Base-by-base conservation (phyloP, 352 stramenopile species). In the Phytophthora macrochlamydospora region DNA sequence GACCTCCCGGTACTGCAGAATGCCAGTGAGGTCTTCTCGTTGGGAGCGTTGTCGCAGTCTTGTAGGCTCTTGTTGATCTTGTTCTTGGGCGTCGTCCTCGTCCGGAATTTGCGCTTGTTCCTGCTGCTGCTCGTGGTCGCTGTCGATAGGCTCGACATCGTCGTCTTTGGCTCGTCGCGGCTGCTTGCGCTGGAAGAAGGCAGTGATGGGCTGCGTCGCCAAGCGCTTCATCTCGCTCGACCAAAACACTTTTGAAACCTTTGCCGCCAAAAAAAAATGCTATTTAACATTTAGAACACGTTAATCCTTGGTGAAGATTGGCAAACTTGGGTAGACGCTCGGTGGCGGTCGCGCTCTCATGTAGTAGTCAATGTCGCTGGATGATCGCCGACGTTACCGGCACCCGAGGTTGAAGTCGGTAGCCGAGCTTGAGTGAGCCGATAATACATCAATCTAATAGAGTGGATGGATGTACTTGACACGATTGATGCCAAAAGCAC, bases 101-200 rank as follows among this genome's bases (percentile, higher is more conserved):
- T 14, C 8, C 24, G 24, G 13, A 12, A 35, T 29, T 55, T 50
- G 9, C 13, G 62, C 45, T 7, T 52, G 1, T 11, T n/a, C 5
- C 13, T 59, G 43, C 35, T 62, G 44, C 28, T 71, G 18, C 7
- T 68, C 51, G 28, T 12, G 60, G 44, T 74, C 74, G 24, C 58
- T 60, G 31, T 57, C 56, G 46, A 60, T 71, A 48, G 62, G 37
- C 2, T 71, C 40, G 4, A 65, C 65, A 45, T 67, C 63, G 13
- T 52, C 7, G 9, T 56, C 33, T 13, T 51, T 38, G 2, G 68
- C 53, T 30, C 61, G 56, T 0, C 70, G 67, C 14, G 56, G 40
- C 46, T 66, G 59, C 55, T 92, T 92, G 38, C 74, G 75, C 70
- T 87, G 64, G 73, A 92, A 92, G 72, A 92, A 92, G 51, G 78